A percentile compares a stretch with the other conserved stretches of the same genome.
Evolutionary conservation across 2,329 filamentous ascomycete species (phyloP).

Genomic region (Coleophoma eucalyptorum): DNA sequence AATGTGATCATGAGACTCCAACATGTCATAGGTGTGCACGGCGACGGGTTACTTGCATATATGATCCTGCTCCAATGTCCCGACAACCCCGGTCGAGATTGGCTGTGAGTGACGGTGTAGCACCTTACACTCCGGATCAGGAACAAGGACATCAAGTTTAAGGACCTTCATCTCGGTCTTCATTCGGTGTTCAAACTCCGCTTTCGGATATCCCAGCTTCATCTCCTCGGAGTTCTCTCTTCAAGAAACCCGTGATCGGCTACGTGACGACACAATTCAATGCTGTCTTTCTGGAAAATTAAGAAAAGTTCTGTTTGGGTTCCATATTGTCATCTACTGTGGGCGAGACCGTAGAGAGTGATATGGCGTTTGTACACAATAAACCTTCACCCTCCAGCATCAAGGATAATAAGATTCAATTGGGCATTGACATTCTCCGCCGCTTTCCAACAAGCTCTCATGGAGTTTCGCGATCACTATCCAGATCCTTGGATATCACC

Average conservation of each 20-base stretch:
- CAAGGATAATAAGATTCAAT: background rate
- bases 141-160: background rate
- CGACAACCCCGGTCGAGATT: background rate
- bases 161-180: no score
- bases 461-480: constrained; percentile 4
- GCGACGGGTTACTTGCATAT: constrained; percentile 5
- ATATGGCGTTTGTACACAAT: background rate
- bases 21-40: constrained; percentile 3
- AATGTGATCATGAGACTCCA: constrained; percentile 2
- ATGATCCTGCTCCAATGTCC: constrained; percentile 8
- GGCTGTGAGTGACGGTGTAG: background rate
- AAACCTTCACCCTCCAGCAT: background rate
- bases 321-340: background rate
- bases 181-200: no score
- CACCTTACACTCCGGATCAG: background rate
- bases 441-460: constrained; percentile 2
- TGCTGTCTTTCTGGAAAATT: background rate
- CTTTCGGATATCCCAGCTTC: no score
- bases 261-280: background rate
- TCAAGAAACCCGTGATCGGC: background rate
- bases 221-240: background rate
- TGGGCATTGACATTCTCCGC: no score
- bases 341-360: background rate
- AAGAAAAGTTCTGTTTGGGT: background rate
- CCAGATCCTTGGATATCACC: constrained; percentile 1